Base-by-base conservation (phyloP, 306 rosid species). In the Vachellia pachyceras region DNA sequence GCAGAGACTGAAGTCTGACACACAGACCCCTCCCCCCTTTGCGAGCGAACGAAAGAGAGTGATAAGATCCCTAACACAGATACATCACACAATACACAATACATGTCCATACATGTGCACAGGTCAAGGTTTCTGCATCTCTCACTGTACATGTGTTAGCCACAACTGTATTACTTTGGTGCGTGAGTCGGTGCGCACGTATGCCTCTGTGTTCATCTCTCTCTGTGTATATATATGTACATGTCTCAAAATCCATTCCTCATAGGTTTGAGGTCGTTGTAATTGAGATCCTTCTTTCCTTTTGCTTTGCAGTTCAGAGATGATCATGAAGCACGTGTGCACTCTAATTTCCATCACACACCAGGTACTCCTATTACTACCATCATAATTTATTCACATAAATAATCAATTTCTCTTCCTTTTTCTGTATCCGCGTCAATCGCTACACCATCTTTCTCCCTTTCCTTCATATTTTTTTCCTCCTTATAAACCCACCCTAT, bases 1-100 rank as follows among this genome's bases (percentile, higher is more conserved):
- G 95, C 90, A 90, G 94, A 88, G 89, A 85, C 81, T 84, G 80
- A 90, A 90, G 90, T 85, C 91, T 86, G 97, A 91, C 91, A 91
- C 69, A 80, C 78, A 75, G 35, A 40, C 80, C 76, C 80, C 76
- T 85, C 82, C 86, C 37, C 74, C 58, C 84, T 81, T 80, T 82
- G 82, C 35, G 77, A 55, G 73, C 25, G 79, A 79, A 79, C 25
- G 79, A 79, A 79, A 67, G 85, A 70, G 77, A 77, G 78, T 66
- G 78, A 82, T 79, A 81, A 61, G 84, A 72, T 69, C 86, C 79
- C 82, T 75, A 75, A 86, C 46, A 84, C 78, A 73, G 78, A 84
- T 73, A 71, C 81, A 85, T 78, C 76, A n/a, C 14, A 60, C 11
- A 83, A 68, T 78, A 50, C 3, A 58, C 4, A 22, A 29, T 29